Base-by-base conservation (phyloP, 2,329 filamentous ascomycete genomes). In the Alternaria triticimaculans region DNA sequence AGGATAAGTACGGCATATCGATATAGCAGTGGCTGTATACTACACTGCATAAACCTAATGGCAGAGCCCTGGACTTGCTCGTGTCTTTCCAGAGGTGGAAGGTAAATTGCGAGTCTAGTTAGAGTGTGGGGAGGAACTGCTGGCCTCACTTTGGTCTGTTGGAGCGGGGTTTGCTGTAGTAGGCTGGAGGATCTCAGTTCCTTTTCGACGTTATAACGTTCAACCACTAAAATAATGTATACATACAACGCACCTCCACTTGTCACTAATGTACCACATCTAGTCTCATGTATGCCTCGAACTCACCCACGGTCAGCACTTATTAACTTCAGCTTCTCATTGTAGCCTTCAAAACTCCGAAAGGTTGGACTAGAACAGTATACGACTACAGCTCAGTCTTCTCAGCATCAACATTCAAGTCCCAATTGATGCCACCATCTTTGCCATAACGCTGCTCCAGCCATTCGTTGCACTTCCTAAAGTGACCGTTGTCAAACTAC, bases 391-490 rank as follows among this genome's bases (percentile, higher is more conserved):
- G 26, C 43, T 33, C 25, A n/a, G 44, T 23, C 26, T 56, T 75
- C 55, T 83, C 79, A 2, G 82, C 81, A 56, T 78, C 72, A 15
- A 83, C 82, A 50, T 87, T 83, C 64, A 90, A 76, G 76, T 91
- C 89, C 95, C 96, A 99, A 79, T 98, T 91, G 72, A 99, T 94
- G 73, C 89, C 87, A 2, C 88, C 90, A 4, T 90, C 90, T n/a
- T 87, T 83, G 0, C 96, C 96, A 80, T 98, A 97, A 62, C 91
- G 86, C 70, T 86, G 80, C 57, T 87, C 83, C 21, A 99, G 84
- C 96, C 96, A 99, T 72, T 92, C 89, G 76, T 97, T 97, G 50
- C 92, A 88, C 81, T 89, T 88, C 67, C 85, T 89, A 79, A 96
- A 97, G 80, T 97, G 94, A 0, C 89, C 88, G 72, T 92, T 94